Conservation (phyloP, 2,329 filamentous ascomycete species). For the Trichoderma oligosporum region DNA sequence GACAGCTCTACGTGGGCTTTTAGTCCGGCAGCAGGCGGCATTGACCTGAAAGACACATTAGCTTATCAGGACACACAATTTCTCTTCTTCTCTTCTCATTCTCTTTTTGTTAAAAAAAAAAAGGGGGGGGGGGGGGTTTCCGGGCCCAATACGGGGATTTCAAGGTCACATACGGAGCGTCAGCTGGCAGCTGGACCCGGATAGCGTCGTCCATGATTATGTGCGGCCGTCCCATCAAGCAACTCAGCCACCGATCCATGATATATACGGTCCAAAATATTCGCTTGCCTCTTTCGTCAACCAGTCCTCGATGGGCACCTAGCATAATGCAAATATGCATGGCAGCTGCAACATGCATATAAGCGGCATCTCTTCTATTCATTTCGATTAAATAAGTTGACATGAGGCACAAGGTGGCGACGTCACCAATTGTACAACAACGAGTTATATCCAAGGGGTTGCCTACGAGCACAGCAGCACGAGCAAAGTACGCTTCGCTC, state of each 20-base stretch:
- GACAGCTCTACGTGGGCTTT: conserved; percentile 45
- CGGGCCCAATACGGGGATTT: too few relatives aligned
- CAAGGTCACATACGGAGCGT: conserved; percentile 40
- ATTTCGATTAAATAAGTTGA: conserved; percentile 48
- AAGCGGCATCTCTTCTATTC: conserved; percentile 47
- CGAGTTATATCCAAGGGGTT: conserved; percentile 45
- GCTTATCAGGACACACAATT: background rate
- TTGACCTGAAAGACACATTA: conserved; percentile 30
- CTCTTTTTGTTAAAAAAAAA: background rate
- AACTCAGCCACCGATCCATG: conserved; percentile 48
- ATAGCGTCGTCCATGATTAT: conserved; percentile 47
- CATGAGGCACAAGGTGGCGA: conserved; percentile 45
- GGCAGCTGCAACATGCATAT: conserved; percentile 44
- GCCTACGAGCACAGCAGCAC: conserved; percentile 42
- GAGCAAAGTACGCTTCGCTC: conserved; percentile 44
- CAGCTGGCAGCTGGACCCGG: conserved; percentile 39
- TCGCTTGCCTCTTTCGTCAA: conserved; percentile 43
- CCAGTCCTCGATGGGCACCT: conserved; percentile 44
- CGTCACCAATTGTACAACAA: conserved; percentile 39
- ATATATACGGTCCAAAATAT: conserved; percentile 52
- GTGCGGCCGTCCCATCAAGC: conserved; percentile 48
- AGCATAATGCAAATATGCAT: conserved; percentile 48
- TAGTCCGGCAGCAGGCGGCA: conserved; percentile 44
- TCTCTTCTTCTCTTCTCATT: background rate
- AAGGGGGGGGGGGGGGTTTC: too few relatives aligned